Conservation (phyloP, 495 filamentous ascomycete species). For the Alectoria sarmentosa region DNA sequence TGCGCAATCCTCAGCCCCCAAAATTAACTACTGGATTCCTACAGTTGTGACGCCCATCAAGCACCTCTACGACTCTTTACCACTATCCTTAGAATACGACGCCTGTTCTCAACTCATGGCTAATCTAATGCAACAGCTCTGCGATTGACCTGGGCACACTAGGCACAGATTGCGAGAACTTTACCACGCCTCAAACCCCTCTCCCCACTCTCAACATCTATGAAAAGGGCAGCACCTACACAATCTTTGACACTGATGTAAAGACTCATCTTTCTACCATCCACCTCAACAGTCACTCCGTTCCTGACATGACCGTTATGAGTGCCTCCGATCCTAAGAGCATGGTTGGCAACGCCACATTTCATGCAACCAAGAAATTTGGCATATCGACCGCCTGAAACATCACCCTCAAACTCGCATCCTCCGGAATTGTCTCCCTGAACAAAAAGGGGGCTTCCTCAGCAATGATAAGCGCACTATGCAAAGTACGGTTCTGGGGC, state of each 20-base stretch:
- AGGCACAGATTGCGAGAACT: neutral
- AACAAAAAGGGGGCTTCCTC: constrained; percentile 4
- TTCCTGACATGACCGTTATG: constrained; percentile 12
- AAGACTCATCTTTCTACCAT: constrained; percentile 8
- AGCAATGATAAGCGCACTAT: constrained; percentile 2
- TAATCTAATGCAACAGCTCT: neutral
- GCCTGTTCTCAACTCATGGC: neutral
- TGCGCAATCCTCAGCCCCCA: neutral
- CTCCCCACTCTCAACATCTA: constrained; percentile 1
- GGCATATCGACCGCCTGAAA: neutral
- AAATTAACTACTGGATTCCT: neutral
- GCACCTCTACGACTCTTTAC: neutral
- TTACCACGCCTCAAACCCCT: constrained; percentile 1
- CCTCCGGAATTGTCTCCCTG: neutral
- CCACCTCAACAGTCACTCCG: constrained; percentile 1
- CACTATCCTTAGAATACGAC: neutral
- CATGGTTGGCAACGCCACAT: constrained; percentile 6
- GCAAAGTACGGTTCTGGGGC: neutral
- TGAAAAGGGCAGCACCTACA: constrained; percentile 11
- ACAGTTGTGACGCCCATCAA: neutral
- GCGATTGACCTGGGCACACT: neutral
- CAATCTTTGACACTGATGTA: neutral
- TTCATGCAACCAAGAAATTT: neutral
- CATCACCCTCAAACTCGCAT: constrained; percentile 3
- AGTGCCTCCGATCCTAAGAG: neutral